Base-by-base conservation (phyloP, 139 green algal genomes). In the Bryopsis sp. region DNA sequence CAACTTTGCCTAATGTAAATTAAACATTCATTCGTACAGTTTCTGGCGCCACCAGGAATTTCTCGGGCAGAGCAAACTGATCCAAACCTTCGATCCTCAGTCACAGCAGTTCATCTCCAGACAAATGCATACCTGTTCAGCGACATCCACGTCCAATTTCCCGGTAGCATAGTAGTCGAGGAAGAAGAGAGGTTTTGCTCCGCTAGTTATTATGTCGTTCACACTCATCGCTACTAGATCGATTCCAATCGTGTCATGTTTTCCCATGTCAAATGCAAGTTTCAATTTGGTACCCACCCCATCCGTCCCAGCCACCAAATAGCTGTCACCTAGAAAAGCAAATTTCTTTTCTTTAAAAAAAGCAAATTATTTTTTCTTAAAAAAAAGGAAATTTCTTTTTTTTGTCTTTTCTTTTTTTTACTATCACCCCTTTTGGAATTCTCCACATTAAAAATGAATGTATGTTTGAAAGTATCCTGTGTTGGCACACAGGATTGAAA, bases 281-380 rank as follows among this genome's bases (percentile, higher is more conserved):
- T 97, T 98, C 0, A 98, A 88, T 79, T 98, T 98, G 47, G 93
- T 98, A 62, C 93, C 93, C 2, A 98, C 93, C 35, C 93, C 93
- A 70, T 98, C 93, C 3, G 93, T 98, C 68, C 93, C 93, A 19
- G 92, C 86, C 34, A 98, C 94, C 2, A 98, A 75, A 72, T 89
- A 98, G 0, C 78, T 89, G 72, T 98, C 94, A 26, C 85, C 85
- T 91, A 79, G 22, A 77, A 22, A 61, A 28, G 24, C 54, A 7
- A 29, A 63, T 11, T 50, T 15, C 11, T 26, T 11, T 50, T 26
- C 11, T 50, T 50, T 26, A 50, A 15, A 15, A 26, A 50, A 15
- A 26, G 43, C n/a, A n/a, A n/a, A n/a, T n/a, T n/a, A n/a, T n/a
- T n/a, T n/a, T n/a, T n/a, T n/a, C n/a, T n/a, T n/a, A n/a, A n/a